Base-by-base conservation (phyloP, 352 stramenopile species). In the Pythium angustatum region DNA sequence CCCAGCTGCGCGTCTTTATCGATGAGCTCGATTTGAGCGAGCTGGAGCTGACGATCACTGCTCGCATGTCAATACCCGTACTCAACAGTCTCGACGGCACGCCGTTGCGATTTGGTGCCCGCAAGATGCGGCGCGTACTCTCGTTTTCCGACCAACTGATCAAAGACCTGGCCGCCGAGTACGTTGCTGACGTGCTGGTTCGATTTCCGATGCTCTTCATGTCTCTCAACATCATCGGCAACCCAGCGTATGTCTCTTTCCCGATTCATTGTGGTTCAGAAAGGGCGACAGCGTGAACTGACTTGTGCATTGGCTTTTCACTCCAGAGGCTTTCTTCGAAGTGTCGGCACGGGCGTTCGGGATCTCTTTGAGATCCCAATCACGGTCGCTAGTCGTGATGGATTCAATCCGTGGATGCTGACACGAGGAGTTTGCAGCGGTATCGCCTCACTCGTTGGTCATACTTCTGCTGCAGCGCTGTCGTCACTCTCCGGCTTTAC, bases 191-290 rank as follows among this genome's bases (percentile, higher is more conserved):
- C 30, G 76, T 86, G 3, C 85, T 95, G 44, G 82, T 95, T 26
- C 77, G 85, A 21, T 90, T 81, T 8, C 87, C 85, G 6, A 73
- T 93, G 69, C 65, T 95, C 27, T 40, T 95, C 15, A 89, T 93
- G 85, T 95, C 87, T 15, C 72, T 95, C 51, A 93, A 93, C 69
- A 88, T 93, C 54, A 66, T 93, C 48, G 87, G 87, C 26, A 95
- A 95, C 56, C 87, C 87, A 63, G 83, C 85, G 86, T 95, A 88
- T 49, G 84, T 78, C n/a, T 3, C 11, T 17, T 11, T 33, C 2
- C 19, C n/a, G 2, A 30, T 19, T 21, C 9, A 47, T 47, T 22
- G 17, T 3, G 7, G 7, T 30, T 12, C 1, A 41, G 2, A n/a
- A n/a, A n/a, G n/a, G n/a, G n/a, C n/a, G n/a, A n/a, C n/a, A n/a